phyloP scores from a whole-genome alignment of 768 basidiomycete genomes.

The Amanita rubescens region DNA sequence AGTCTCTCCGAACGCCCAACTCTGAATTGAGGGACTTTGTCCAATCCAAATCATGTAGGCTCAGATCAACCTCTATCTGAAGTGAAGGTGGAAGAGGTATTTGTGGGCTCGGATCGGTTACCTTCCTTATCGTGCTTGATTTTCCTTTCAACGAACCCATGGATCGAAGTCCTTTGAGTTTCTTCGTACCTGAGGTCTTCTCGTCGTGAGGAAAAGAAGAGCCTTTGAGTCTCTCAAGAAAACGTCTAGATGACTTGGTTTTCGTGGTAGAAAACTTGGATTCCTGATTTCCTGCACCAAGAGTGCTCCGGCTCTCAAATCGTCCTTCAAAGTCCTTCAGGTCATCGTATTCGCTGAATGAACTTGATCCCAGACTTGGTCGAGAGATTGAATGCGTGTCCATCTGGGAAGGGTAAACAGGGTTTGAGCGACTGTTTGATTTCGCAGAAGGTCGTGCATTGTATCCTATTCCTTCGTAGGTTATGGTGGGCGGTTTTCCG shows the following conservation, averaged over 20 bases:
- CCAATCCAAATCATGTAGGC: conserved; percentile 53
- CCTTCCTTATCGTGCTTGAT: conserved; percentile 27
- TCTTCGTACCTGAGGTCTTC: conserved; percentile 33
- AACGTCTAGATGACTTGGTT: conserved; percentile 60
- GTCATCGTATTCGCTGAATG: conserved; percentile 85
- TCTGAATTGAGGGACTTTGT: conserved; percentile 19
- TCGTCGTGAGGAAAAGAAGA: conserved; percentile 36
- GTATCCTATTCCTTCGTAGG: conserved; percentile 84
- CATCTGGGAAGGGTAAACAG: conserved; percentile 23
- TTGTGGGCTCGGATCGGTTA: conserved; percentile 40
- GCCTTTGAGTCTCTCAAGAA: conserved; percentile 56
- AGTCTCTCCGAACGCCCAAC: conserved; percentile 9
- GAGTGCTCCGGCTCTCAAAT: conserved; percentile 74
- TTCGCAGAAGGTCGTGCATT: conserved; percentile 34
- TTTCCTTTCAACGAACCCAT: conserved; percentile 74
- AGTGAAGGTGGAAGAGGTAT: conserved; percentile 50
- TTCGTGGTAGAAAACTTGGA: conserved; percentile 28
- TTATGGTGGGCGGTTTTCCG: conserved; percentile 84
- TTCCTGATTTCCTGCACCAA: conserved; percentile 38
- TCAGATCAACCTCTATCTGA: conserved; percentile 48
- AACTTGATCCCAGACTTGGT: conserved; percentile 64
- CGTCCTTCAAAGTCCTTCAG: conserved; percentile 80
- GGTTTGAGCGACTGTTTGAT: conserved; percentile 10
- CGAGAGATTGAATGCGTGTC: conserved; percentile 38
- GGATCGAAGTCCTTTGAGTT: conserved; percentile 67